Base-by-base conservation (phyloP, 371 early-diverging fungal species). In the Mucor velutinosus region DNA sequence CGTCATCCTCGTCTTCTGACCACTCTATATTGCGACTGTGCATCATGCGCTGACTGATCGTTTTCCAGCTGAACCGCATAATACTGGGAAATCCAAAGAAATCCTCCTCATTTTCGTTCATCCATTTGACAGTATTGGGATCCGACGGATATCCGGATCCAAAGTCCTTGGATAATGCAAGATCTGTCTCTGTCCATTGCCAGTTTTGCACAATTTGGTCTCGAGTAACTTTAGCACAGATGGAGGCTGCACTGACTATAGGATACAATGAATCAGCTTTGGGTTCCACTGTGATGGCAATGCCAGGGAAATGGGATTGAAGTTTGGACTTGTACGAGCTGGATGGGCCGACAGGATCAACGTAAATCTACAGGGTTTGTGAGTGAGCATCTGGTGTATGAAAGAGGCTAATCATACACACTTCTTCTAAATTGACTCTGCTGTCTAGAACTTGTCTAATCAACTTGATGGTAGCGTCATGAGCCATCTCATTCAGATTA, bases 61-160 rank as follows among this genome's bases (percentile, higher is more conserved):
- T 99, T 4, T 89, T 83, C 99, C 99, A 99, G 62, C 96, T 93
- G 79, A 98, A 98, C 30, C 99, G 90, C 12, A 99, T 91, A 23
- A 97, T 77, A 4, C 86, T 86, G 0, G 99, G 98, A 76, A 89
- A 99, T 0, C 99, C 99, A 85, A 98, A 97, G 10, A 98, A 87
- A 0, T 84, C 86, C 70, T 97, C 95, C 47, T 92, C 74, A 64
- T 92, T 89, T 3, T 86, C 76, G 33, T 88, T 83, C 37, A 99
- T 78, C 99, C 99, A 99, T 23, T 79, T 69, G 0, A 90, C 86
- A 0, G 99, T 99, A 66, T 91, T 90, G 3, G 99, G 98, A 82
- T 99, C 99, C 37, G 93, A 87, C 6, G 99, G 99, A 77, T 99
- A 99, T 19, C 99, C 99, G 0, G 96, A 96, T 4, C 99, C 99